These are phyloP conservation scores for Hypocreales sp. DNA, from an alignment of 2,329 filamentous ascomycete species.

Conservation along the genomic window DNA sequence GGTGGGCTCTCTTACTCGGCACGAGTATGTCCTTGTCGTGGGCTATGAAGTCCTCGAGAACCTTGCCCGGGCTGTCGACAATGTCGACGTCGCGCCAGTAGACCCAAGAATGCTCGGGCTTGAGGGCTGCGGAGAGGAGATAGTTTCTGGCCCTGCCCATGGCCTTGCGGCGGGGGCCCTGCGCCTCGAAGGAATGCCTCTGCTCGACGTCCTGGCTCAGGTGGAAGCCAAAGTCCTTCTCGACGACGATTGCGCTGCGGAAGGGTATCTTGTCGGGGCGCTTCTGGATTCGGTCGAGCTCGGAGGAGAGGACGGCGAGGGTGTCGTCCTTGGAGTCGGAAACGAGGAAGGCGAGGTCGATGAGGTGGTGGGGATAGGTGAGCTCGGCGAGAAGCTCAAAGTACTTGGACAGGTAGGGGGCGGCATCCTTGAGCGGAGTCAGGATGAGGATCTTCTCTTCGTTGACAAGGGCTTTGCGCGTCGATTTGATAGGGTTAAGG, in stretches of 20 bases:
- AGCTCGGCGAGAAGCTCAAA: constrained; percentile 85
- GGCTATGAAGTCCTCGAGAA: constrained; percentile 88
- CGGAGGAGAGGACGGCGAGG: constrained; percentile 66
- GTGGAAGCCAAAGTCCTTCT: constrained; percentile 76
- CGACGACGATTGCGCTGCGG: constrained; percentile 66
- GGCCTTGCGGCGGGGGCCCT: constrained; percentile 77
- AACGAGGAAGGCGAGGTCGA: constrained; percentile 89
- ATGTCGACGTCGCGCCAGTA: constrained; percentile 99
- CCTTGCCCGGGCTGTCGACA: constrained; percentile 70
- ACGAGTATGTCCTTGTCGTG: constrained; percentile 89
- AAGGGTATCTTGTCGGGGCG: constrained; percentile 70
- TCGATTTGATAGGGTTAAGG: constrained; percentile 74
- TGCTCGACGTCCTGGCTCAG: constrained; percentile 69
- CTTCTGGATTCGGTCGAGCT: constrained; percentile 78
- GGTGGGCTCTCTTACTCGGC: constrained; percentile 53
- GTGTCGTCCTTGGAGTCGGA: constrained; percentile 88
- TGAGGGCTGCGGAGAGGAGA: constrained; percentile 66
- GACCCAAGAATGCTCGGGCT: constrained; percentile 93
- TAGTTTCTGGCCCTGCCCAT: constrained; percentile 91
- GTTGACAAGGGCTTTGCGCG: constrained; percentile 60
- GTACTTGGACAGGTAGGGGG: constrained; percentile 68
- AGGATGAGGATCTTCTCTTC: constrained; percentile 81
- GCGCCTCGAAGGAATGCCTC: constrained; percentile 72
- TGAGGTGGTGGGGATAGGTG: constrained; percentile 87
- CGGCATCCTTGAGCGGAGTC: constrained; percentile 83